Base-by-base conservation (phyloP, 495 filamentous ascomycete species). In the Darksidea phi region DNA sequence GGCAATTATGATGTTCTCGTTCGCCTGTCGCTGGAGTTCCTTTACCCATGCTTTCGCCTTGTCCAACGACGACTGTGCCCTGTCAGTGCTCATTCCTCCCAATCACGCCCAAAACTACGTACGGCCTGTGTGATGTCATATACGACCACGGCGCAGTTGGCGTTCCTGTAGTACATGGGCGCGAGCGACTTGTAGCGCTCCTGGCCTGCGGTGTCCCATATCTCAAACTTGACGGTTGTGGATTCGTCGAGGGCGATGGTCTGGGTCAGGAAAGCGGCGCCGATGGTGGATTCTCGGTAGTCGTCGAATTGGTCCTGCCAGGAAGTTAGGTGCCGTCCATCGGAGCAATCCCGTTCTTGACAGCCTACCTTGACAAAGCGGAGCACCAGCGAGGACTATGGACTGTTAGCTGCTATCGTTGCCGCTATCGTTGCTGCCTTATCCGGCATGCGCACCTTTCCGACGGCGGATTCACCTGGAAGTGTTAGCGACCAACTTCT, bases 1-100 rank as follows among this genome's bases (percentile, higher is more conserved):
- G 26, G 94, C 94, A 73, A 98, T 98, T 69, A 98, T 90, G 74
- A 98, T 97, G 75, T 97, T 97, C 77, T 97, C 94, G 77, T 97
- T 97, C 41, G 95, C 95, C 79, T 98, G 94, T 60, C 94, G 84
- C 76, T 98, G 95, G 36, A 98, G 84, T 70, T 98, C 95, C 76
- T 97, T 97, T n/a, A 98, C 91, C 94, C 94, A 98, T 28, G 91
- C 86, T 74, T 98, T 98, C 57, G 94, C 94, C 79, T 98, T 98
- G 76, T 98, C 94, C 57, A 98, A 79, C 6, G 95, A 97, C 61
- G 90, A 82, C 94, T 98, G 71, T 41, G 34, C 46, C 13, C 37
- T 37, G 50, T 66, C 56, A 74, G 71, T 26, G 28, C 23, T 34
- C 5, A 21, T 49, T 4, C 4, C 2, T 26, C 11, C 20, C 11